Conservation (phyloP, 108 stramenopile species). For the Fistulifera solaris region DNA sequence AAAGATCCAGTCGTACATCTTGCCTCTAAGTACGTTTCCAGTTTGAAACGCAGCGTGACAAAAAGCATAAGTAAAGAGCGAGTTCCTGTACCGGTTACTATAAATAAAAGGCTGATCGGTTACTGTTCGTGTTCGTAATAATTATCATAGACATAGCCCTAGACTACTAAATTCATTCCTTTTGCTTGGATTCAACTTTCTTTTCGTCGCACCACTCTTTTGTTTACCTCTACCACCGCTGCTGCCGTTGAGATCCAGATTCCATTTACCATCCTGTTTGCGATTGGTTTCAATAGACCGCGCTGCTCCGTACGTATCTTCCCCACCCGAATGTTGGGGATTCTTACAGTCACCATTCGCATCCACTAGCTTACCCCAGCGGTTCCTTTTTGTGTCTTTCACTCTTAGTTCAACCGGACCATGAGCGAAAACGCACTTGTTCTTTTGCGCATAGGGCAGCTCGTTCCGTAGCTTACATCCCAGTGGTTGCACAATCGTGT, state of each 20-base stretch:
- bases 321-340: conserved; percentile 79
- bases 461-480: conserved; percentile 65
- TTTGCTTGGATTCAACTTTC: no score
- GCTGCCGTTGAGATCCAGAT: conserved; percentile 11
- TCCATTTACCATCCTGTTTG: conserved; percentile 81
- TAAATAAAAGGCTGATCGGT: no score
- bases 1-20: no score
- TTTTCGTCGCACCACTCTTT: not conserved
- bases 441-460: conserved; percentile 87
- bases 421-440: conserved; percentile 93
- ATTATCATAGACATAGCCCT: no score
- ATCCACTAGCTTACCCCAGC: conserved; percentile 89
- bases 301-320: conserved; percentile 84
- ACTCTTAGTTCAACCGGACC: conserved; percentile 90
- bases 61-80: no score
- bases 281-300: conserved; percentile 58
- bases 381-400: conserved; percentile 78
- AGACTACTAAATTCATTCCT: no score
- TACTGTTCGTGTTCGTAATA: no score
- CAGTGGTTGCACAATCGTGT: conserved; percentile 92
- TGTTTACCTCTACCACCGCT: conserved; percentile 2
- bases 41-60: no score
- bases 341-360: conserved; percentile 68
- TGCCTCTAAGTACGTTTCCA: no score
- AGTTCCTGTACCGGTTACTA: no score